Conservation (phyloP, 805 yeast genomes). For the Saturnispora silvae region DNA sequence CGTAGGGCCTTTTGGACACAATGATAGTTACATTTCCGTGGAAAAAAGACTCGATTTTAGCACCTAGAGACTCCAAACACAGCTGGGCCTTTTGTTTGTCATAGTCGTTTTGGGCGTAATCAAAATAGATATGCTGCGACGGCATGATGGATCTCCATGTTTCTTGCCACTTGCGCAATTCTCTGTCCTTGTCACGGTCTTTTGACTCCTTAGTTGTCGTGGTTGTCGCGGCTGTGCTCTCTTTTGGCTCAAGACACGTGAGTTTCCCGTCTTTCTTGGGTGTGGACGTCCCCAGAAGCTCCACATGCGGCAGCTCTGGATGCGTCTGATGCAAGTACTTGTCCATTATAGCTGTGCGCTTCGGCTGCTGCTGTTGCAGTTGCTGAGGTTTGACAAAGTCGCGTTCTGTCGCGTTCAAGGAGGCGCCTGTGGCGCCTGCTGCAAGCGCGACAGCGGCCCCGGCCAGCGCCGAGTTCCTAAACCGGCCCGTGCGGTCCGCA, state of each 20-base stretch:
- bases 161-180: conserved; percentile 45
- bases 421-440: too few species aligned
- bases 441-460: too few species aligned
- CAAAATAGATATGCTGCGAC: conserved; percentile 45
- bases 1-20: conserved; percentile 50
- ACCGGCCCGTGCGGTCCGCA: conserved; percentile 4
- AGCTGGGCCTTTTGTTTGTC: conserved; percentile 28
- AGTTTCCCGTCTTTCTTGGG: conserved; percentile 14
- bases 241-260: conserved; percentile 6
- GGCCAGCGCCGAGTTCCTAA: too few species aligned
- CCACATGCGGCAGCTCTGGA: conserved; percentile 6
- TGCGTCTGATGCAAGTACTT: background rate
- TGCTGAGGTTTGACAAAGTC: too few species aligned
- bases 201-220: too few species aligned
- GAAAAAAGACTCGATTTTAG: conserved; percentile 48
- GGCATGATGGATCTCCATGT: conserved; percentile 52
- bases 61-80: conserved; percentile 37
- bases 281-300: conserved; percentile 12
- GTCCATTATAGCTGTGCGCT: background rate
- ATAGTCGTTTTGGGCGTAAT: conserved; percentile 24
- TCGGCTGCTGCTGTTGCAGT: too few species aligned
- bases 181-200: too few species aligned
- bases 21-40: conserved; percentile 64
- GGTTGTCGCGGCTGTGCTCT: conserved; percentile 3
- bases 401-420: too few species aligned